Percentiles rank a stretch among this genome's conserved stretches.
These are phyloP conservation scores for Pholiota microspora DNA, from an alignment of 768 basidiomycete genomes.

Conservation along the genomic window DNA sequence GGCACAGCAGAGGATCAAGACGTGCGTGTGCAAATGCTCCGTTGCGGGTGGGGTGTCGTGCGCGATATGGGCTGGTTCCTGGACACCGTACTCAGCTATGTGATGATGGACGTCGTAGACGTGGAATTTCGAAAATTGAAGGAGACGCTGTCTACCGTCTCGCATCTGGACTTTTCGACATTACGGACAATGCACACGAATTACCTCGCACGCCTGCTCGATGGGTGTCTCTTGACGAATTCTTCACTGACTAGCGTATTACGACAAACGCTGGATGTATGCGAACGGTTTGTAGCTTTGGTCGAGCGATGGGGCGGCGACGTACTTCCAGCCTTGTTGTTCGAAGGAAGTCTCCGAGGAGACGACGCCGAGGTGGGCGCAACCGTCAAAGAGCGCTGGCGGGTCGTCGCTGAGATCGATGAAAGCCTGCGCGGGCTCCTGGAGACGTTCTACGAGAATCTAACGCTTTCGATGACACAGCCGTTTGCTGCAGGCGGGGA, in stretches of 20 bases:
- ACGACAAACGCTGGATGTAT: constrained; percentile 74
- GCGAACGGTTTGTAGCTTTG: constrained; percentile 84
- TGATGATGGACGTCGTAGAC: constrained; percentile 90
- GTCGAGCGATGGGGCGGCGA: constrained; percentile 94
- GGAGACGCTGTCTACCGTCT: constrained; percentile 39
- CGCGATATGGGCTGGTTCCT: constrained; percentile 92
- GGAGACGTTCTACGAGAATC: constrained; percentile 76
- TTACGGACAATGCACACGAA: constrained; percentile 78
- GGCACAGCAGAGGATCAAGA: constrained; percentile 73
- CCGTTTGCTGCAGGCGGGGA: constrained; percentile 62
- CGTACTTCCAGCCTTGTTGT: constrained; percentile 78
- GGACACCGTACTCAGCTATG: constrained; percentile 78
- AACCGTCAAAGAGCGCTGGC: constrained; percentile 70
- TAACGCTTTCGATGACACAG: constrained; percentile 75
- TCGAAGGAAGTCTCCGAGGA: constrained; percentile 72
- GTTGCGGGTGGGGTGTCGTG: constrained; percentile 85
- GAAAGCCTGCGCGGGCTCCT: constrained; percentile 69
- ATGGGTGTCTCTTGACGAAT: constrained; percentile 78
- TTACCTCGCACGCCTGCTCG: constrained; percentile 76
- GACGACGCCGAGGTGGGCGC: constrained; percentile 58
- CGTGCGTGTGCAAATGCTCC: constrained; percentile 59
- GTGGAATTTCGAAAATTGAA: constrained; percentile 76
- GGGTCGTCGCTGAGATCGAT: constrained; percentile 72
- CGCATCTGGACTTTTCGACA: constrained; percentile 79
- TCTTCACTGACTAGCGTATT: constrained; percentile 57